These are phyloP conservation scores for Trichoderma aggressivum DNA, from an alignment of 2,329 filamentous ascomycete genomes.

Conservation along the genomic window DNA sequence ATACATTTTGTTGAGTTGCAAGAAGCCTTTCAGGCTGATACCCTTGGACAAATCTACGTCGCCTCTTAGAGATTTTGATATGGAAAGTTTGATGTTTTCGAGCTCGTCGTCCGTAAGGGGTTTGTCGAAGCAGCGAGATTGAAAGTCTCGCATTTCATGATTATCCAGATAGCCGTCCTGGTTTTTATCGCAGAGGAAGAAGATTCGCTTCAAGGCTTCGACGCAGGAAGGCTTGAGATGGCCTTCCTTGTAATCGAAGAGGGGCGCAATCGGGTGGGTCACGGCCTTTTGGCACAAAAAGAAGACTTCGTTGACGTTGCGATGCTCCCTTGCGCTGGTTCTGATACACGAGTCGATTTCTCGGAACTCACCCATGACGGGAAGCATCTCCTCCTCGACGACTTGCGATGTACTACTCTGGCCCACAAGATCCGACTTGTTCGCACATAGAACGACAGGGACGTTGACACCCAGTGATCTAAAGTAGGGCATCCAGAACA, in stretches of 20 bases:
- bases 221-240: conserved; percentile 85
- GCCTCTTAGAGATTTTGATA: conserved; percentile 64
- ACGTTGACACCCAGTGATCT: conserved; percentile 97
- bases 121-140: conserved; percentile 89
- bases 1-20: conserved; percentile 91
- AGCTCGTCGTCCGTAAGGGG: conserved; percentile 76
- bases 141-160: conserved; percentile 85
- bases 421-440: conserved; percentile 86
- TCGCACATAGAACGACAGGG: conserved; percentile 92
- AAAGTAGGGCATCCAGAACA: conserved; percentile 99
- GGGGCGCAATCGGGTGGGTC: conserved; percentile 90
- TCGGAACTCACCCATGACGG: conserved; percentile 97
- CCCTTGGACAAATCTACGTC: conserved; percentile 64
- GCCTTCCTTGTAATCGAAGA: conserved; percentile 94
- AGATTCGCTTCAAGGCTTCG: conserved; percentile 81
- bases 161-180: conserved; percentile 92
- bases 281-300: conserved; percentile 98
- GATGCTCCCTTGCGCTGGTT: conserved; percentile 85
- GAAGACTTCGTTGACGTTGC: conserved; percentile 94
- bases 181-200: conserved; percentile 94
- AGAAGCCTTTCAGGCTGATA: conserved; percentile 77
- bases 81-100: conserved; percentile 84
- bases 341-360: conserved; percentile 98
- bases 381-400: conserved; percentile 94
- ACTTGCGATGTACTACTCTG: conserved; percentile 77